Evolutionary conservation across 129 eudicot species (phyloP).

Genomic region (Lactuca saligna): DNA sequence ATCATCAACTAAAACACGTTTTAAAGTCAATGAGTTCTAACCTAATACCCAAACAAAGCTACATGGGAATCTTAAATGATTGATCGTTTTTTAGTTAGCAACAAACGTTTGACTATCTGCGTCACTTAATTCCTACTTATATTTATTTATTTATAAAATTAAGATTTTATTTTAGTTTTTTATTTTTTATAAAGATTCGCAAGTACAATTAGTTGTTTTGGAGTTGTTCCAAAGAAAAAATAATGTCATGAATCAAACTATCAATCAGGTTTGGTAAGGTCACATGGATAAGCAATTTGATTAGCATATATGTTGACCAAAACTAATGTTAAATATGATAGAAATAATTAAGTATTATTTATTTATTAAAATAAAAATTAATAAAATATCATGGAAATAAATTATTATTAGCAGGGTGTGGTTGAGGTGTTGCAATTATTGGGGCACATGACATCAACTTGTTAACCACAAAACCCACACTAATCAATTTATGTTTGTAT

Average conservation of each 20-base stretch:
- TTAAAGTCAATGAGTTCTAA: not conserved
- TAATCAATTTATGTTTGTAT: conserved; percentile 28
- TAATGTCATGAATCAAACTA: conserved; percentile 23
- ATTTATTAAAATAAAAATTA: not conserved
- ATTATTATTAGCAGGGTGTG: conserved; percentile 33
- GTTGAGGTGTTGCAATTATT: conserved; percentile 49
- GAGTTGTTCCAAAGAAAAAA: conserved; percentile 18
- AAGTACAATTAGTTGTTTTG: conserved; percentile 17
- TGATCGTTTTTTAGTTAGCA: conserved; percentile 5
- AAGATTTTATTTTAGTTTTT: not conserved
- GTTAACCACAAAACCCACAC: conserved; percentile 50
- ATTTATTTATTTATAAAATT: not conserved
- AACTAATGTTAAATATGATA: not conserved
- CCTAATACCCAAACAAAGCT: not conserved
- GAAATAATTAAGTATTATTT: not conserved
- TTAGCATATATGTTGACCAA: conserved; percentile 24
- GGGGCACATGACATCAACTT: conserved; percentile 59
- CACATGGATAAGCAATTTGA: conserved; percentile 43
- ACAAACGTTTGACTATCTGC: conserved; percentile 20
- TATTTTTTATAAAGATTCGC: not conserved
- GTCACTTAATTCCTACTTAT: conserved; percentile 3
- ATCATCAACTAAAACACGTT: no score
- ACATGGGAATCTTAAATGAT: not conserved
- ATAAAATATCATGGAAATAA: not conserved
- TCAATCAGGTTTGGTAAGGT: conserved; percentile 26